These are phyloP conservation scores for Eucalyptus paniculata DNA, from an alignment of 345 rosid genomes.

Conservation along the genomic window DNA sequence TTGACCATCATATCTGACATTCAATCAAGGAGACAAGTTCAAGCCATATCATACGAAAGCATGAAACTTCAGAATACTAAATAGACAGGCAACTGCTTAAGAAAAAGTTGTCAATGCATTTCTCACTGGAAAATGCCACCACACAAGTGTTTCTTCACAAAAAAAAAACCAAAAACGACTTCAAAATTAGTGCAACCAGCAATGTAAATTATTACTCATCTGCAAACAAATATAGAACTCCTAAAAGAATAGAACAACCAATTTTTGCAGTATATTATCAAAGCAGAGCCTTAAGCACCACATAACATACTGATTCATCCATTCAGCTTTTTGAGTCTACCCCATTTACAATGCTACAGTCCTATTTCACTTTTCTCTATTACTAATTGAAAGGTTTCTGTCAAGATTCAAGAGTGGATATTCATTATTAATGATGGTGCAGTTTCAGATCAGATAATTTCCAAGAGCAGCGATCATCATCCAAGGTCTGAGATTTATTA, in stretches of 20 bases:
- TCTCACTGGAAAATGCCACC: background rate
- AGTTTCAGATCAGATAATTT: background rate
- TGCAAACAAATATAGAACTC: background rate
- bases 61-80: background rate
- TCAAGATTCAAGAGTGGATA: background rate
- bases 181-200: background rate
- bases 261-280: background rate
- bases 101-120: background rate
- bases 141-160: background rate
- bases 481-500: background rate
- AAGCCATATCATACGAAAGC: background rate
- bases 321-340: background rate
- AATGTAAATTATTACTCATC: background rate
- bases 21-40: background rate
- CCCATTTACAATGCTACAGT: background rate
- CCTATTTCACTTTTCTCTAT: background rate
- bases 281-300: background rate
- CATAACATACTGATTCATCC: background rate
- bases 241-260: background rate
- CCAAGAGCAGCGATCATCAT: background rate
- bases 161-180: background rate
- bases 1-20: constrained; percentile 82
- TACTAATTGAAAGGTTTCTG: background rate
- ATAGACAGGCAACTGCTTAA: background rate
- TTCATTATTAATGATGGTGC: background rate